Percentiles rank a stretch among this genome's conserved stretches.
Conservation (phyloP, 192 early-diverging fungal species). For the Phlyctochytrium bullatum region DNA sequence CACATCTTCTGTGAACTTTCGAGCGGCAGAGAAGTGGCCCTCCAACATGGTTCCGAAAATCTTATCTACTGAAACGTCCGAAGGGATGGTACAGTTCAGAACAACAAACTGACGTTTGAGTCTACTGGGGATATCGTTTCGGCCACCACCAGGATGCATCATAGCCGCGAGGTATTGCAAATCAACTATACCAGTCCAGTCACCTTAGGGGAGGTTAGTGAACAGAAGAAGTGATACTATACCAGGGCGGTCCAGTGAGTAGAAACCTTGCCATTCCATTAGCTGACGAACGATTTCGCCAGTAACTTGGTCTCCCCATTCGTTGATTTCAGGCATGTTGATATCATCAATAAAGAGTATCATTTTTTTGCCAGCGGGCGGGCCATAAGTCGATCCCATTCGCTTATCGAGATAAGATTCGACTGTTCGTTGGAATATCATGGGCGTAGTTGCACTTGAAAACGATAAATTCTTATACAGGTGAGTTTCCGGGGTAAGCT, state of each 20-base stretch:
- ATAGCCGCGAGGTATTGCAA: constrained; percentile 59
- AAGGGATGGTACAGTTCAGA: constrained; percentile 64
- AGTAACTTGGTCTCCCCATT: constrained; percentile 68
- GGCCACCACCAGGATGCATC: constrained; percentile 68
- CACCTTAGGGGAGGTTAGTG: constrained; percentile 29
- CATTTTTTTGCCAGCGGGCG: constrained; percentile 67
- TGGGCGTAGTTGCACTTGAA: constrained; percentile 63
- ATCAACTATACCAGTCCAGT: constrained; percentile 67
- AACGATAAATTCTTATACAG: constrained; percentile 57
- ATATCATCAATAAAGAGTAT: constrained; percentile 63
- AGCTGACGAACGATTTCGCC: constrained; percentile 60
- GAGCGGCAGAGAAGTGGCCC: constrained; percentile 56
- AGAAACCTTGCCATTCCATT: constrained; percentile 67
- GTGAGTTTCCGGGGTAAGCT: constrained; percentile 61
- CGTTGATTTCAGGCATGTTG: constrained; percentile 70
- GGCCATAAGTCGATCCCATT: constrained; percentile 66
- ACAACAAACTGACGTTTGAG: constrained; percentile 59
- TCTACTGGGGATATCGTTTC: constrained; percentile 63
- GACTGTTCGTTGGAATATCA: constrained; percentile 62
- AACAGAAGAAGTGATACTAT: neutral
- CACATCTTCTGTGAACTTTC: constrained; percentile 56
- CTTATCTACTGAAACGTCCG: constrained; percentile 61
- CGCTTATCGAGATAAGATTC: constrained; percentile 66
- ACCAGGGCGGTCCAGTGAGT: constrained; percentile 59
- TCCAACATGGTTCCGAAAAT: constrained; percentile 66